Evolutionary conservation across 2,329 filamentous ascomycete species (phyloP), one percentile per base, ranked within the genome.

Genomic region (Fusarium succisae): DNA sequence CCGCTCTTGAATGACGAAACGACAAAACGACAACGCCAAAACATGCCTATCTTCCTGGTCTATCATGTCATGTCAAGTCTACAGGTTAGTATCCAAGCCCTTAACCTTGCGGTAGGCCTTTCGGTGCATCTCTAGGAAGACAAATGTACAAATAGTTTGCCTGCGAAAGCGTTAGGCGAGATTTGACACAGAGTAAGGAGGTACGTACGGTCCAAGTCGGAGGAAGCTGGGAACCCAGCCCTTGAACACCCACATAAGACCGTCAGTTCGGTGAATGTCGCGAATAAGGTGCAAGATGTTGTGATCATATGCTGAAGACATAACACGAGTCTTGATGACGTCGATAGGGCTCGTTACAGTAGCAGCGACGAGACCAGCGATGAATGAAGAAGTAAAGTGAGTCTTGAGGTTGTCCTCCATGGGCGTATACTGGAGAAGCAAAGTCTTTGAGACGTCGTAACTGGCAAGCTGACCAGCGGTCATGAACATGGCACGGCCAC

Each of bases 61-160:
- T 79, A 78, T 70, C 48, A 38, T 66, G 24, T 43, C 45, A 55
- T 22, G 55, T 39, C 45, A 55, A 24, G 57, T 79, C 73, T 79
- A 82, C 63, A 79, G 44, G 48, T 75, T 71, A 17, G 60, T 74
- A 41, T 81, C 78, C 48, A 81, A 69, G 58, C 83, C 86, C 72
- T 86, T 84, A 59, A 90, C 70, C 72, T 86, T 86, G 81, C 88
- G 87, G 83, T 94, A 97, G 32, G 91, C 81, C 82, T 92, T 94
- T 85, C 95, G 94, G 83, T 97, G 94, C 81, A 94, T 91, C 82
- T 97, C 94, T 79, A 97, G 82, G 82, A 96, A 95, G 79, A 97
- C 81, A 82, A 97, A 95, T 41, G 94, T 97, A 77, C 92, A 92
- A 69, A 97, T 93, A 13, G 94, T 97, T 85, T 97, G 94, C 41